These are phyloP conservation scores for Cornus florida DNA, from an alignment of 148 eudicot species.

Conservation along the genomic window DNA sequence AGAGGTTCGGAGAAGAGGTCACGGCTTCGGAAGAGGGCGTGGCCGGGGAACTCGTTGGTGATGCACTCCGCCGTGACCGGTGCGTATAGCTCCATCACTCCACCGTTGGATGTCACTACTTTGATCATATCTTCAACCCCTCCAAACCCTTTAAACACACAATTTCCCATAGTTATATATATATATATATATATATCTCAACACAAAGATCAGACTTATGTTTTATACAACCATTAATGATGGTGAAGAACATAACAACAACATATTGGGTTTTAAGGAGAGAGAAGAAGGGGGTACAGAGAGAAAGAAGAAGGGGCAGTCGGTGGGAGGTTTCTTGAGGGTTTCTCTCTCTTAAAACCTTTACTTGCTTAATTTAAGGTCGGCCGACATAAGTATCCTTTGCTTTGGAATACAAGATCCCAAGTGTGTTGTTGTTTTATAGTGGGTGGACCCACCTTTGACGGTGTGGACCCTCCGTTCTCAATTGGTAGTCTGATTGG, in stretches of 20 bases:
- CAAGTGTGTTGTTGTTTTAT: neutral
- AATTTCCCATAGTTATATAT: slow-evolving; percentile 24
- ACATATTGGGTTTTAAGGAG: neutral
- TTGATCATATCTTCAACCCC: slow-evolving; percentile 30
- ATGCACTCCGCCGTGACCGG: slow-evolving; percentile 52
- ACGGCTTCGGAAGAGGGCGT: slow-evolving; percentile 34
- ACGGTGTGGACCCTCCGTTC: neutral
- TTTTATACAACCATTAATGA: too few species aligned
- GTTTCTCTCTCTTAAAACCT: neutral
- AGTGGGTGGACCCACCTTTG: neutral
- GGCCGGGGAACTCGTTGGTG: slow-evolving; percentile 53
- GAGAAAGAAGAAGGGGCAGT: neutral
- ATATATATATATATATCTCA: neutral
- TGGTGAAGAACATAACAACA: neutral
- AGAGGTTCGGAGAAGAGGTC: slow-evolving; percentile 33
- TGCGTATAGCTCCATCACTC: slow-evolving; percentile 56
- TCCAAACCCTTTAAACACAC: slow-evolving; percentile 15
- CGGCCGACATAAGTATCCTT: slow-evolving; percentile 34
- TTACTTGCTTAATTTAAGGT: neutral
- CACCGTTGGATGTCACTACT: slow-evolving; percentile 48
- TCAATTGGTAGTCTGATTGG: too few species aligned
- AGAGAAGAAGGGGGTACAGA: neutral
- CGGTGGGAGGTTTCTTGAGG: neutral
- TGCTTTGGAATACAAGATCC: neutral
- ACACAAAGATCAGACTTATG: too few species aligned